Evolutionary conservation across 2,329 filamentous ascomycete species (phyloP).

Genomic region (Atkinsonella texensis): DNA sequence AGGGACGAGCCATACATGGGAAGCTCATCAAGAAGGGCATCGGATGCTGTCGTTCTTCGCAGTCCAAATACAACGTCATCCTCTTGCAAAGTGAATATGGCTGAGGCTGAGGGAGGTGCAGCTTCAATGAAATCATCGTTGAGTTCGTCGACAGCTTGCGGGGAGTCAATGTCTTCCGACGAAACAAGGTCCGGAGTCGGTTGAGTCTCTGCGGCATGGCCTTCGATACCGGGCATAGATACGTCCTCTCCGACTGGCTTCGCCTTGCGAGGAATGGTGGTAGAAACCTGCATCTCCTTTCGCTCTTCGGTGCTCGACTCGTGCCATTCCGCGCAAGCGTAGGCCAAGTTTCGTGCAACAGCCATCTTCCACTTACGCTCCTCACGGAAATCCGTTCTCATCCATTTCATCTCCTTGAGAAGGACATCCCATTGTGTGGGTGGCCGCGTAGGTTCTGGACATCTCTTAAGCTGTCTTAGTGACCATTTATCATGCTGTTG

Average conservation of each 20-base stretch:
- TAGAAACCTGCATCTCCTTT: slow-evolving; percentile 55
- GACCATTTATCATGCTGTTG: slow-evolving; percentile 92
- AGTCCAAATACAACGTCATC: slow-evolving; percentile 74
- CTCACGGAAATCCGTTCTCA: slow-evolving; percentile 90
- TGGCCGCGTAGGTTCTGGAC: slow-evolving; percentile 65
- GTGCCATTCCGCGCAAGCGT: slow-evolving; percentile 76
- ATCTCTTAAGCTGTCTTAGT: slow-evolving; percentile 75
- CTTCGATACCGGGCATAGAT: slow-evolving; percentile 22
- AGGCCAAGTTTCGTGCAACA: slow-evolving; percentile 66
- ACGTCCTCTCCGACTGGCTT: slow-evolving; percentile 17
- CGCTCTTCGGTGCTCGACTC: slow-evolving; percentile 51
- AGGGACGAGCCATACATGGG: slow-evolving; percentile 64
- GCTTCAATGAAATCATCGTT: slow-evolving; percentile 32
- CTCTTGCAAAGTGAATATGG: slow-evolving; percentile 70
- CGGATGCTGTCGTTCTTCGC: slow-evolving; percentile 59
- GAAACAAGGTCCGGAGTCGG: slow-evolving; percentile 56
- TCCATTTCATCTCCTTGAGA: slow-evolving; percentile 90
- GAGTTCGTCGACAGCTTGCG: slow-evolving; percentile 29
- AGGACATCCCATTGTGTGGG: slow-evolving; percentile 76
- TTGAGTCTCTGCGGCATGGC: slow-evolving; percentile 29
- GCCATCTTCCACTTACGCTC: slow-evolving; percentile 90
- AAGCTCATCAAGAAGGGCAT: slow-evolving; percentile 67
- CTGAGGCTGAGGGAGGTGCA: slow-evolving; percentile 60
- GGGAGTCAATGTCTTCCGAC: slow-evolving; percentile 49
- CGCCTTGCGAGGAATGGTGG: slow-evolving; percentile 33